Conservation (phyloP, 371 early-diverging fungal genomes). For the Actinomortierella ambigua region DNA sequence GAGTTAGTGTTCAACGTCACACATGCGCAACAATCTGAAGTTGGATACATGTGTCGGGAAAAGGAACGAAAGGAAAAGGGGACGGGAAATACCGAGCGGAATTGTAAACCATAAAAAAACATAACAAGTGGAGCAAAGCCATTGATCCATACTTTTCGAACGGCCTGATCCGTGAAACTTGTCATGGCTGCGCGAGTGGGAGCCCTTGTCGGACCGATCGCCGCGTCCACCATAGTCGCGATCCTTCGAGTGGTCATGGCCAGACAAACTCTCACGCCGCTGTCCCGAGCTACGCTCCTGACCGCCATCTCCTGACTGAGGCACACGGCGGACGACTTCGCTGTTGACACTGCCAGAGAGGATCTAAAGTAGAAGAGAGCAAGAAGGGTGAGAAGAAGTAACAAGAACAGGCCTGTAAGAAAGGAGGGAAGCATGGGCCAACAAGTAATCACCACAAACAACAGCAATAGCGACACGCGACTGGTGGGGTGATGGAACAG, state of each 20-base stretch:
- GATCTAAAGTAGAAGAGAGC: slow-evolving; percentile 22
- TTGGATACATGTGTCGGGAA: too few relatives aligned
- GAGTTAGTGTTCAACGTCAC: too few relatives aligned
- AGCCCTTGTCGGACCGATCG: slow-evolving; percentile 33
- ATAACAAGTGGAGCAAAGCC: not conserved
- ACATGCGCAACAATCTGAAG: too few relatives aligned
- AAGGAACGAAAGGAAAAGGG: slow-evolving; percentile 3
- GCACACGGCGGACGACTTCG: slow-evolving; percentile 34
- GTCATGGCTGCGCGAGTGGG: slow-evolving; percentile 27
- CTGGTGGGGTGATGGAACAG: too few relatives aligned
- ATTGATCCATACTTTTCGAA: slow-evolving; percentile 25
- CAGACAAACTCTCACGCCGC: slow-evolving; percentile 40
- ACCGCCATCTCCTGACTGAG: slow-evolving; percentile 27
- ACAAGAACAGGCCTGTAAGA: too few relatives aligned
- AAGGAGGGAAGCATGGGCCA: too few relatives aligned
- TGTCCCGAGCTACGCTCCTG: slow-evolving; percentile 31
- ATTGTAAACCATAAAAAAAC: not conserved
- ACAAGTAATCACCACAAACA: too few relatives aligned
- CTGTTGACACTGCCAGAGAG: slow-evolving; percentile 46
- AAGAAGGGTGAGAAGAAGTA: too few relatives aligned
- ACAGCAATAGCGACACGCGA: too few relatives aligned
- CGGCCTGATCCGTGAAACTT: slow-evolving; percentile 31
- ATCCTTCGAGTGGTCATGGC: slow-evolving; percentile 7
- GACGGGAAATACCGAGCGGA: not conserved
- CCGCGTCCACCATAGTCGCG: slow-evolving; percentile 25